A percentile compares a stretch with the other conserved stretches of the same genome.
Conservation (phyloP, 495 filamentous ascomycete species). For the Pseudevernia furfuracea region DNA sequence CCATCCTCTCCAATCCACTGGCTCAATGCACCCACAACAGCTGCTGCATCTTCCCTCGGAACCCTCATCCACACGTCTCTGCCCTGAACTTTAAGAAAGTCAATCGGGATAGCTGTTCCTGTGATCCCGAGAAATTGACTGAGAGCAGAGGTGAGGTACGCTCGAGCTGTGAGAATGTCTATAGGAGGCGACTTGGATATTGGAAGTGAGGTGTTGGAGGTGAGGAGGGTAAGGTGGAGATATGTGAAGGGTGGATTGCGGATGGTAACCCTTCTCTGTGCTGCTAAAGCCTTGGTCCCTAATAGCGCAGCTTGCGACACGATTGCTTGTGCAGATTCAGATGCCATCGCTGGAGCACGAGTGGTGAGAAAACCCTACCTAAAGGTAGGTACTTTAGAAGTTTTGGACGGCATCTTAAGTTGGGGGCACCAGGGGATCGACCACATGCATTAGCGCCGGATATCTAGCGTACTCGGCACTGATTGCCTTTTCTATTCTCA, state of each 20-base stretch:
- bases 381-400: too few species aligned
- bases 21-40: conserved; percentile 59
- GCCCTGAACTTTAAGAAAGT: conserved; percentile 61
- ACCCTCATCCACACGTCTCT: conserved; percentile 65
- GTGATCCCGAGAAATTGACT: conserved; percentile 72
- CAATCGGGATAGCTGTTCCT: conserved; percentile 69
- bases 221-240: conserved; percentile 24
- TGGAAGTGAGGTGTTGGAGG: conserved; percentile 26
- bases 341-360: neutral
- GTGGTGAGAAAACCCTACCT: too few species aligned
- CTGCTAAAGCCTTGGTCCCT: neutral
- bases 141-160: conserved; percentile 65
- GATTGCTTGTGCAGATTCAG: neutral
- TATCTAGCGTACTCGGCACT: neutral
- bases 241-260: conserved; percentile 45
- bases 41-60: conserved; percentile 57
- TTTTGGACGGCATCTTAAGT: too few species aligned
- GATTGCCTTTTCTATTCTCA: neutral
- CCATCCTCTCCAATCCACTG: conserved; percentile 31
- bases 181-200: conserved; percentile 34
- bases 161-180: conserved; percentile 66
- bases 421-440: neutral
- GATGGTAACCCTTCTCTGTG: conserved; percentile 30
- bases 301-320: neutral
- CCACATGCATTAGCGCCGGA: conserved; percentile 1